phyloP scores from a whole-genome alignment of 2,329 filamentous ascomycete species.

The Metarhizium humberi region DNA sequence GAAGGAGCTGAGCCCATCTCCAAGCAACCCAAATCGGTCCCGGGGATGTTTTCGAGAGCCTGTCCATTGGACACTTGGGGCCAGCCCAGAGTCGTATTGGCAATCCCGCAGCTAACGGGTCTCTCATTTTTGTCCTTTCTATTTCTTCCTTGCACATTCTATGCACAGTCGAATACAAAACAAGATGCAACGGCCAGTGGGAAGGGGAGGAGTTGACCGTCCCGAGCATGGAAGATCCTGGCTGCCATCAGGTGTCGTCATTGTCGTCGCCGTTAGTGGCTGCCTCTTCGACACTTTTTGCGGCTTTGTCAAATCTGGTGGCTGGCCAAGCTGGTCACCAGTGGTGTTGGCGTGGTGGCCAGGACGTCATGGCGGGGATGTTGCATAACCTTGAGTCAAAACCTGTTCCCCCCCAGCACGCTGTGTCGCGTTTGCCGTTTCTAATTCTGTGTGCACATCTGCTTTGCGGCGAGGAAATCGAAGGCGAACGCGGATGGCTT shows the following conservation, averaged over 20 bases:
- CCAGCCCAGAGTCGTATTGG: background rate
- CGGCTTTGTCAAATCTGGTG: background rate
- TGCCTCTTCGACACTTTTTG: background rate
- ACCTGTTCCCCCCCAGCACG: background rate
- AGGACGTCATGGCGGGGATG: background rate
- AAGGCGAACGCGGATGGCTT: background rate
- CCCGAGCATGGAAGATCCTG: background rate
- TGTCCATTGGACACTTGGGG: background rate
- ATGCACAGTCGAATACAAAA: background rate
- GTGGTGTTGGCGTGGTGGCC: background rate
- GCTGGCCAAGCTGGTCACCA: background rate
- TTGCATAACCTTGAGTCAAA: background rate
- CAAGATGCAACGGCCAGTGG: too few species aligned
- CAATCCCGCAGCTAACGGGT: background rate
- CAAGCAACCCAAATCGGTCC: too few species aligned
- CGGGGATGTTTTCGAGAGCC: background rate
- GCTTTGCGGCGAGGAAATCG: background rate
- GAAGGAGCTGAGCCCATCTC: too few species aligned
- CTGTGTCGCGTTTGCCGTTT: background rate
- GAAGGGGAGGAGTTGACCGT: background rate
- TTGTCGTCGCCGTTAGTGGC: background rate
- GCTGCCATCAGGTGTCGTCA: background rate
- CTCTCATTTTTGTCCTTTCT: background rate
- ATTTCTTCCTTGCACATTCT: background rate
- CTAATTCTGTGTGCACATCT: background rate